A percentile compares a stretch with the other conserved stretches of the same genome.
Evolutionary conservation across 2,329 filamentous ascomycete species (phyloP).

Genomic region (Akanthomyces lecanii): DNA sequence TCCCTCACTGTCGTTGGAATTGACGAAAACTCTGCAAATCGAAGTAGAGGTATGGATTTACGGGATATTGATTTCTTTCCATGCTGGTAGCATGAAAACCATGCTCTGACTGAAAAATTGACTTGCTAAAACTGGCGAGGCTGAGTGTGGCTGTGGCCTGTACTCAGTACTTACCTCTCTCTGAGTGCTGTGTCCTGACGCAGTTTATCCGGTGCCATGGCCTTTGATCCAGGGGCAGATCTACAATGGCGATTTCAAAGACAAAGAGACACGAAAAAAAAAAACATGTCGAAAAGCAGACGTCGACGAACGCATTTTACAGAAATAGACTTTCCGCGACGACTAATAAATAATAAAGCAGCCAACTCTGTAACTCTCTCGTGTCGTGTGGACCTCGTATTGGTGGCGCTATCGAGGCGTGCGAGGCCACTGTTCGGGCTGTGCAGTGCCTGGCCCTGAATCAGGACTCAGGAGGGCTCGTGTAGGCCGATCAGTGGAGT

Average conservation of each 20-base stretch:
- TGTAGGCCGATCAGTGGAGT: neutral
- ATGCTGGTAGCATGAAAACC: too few species aligned
- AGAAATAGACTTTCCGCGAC: too few species aligned
- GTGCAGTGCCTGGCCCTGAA: neutral
- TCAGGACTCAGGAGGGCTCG: neutral
- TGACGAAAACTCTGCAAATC: neutral
- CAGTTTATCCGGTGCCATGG: too few species aligned
- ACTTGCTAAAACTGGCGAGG: neutral
- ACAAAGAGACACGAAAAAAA: too few species aligned
- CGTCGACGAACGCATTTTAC: neutral
- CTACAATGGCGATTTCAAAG: too few species aligned
- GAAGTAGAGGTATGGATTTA: neutral
- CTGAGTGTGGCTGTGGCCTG: neutral
- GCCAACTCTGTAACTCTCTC: constrained; percentile 7
- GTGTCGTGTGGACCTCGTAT: constrained; percentile 9
- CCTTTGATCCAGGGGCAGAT: too few species aligned
- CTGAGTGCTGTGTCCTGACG: too few species aligned
- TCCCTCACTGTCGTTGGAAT: neutral
- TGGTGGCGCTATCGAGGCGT: neutral
- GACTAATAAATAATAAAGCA: neutral
- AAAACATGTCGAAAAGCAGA: too few species aligned
- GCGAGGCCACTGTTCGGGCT: neutral
- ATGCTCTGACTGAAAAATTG: too few species aligned
- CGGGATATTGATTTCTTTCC: neutral
- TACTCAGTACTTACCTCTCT: too few species aligned